A percentile compares a stretch with the other conserved stretches of the same genome.
Evolutionary conservation across 352 stramenopile species (phyloP).

Genomic region (Pythium dissimile): DNA sequence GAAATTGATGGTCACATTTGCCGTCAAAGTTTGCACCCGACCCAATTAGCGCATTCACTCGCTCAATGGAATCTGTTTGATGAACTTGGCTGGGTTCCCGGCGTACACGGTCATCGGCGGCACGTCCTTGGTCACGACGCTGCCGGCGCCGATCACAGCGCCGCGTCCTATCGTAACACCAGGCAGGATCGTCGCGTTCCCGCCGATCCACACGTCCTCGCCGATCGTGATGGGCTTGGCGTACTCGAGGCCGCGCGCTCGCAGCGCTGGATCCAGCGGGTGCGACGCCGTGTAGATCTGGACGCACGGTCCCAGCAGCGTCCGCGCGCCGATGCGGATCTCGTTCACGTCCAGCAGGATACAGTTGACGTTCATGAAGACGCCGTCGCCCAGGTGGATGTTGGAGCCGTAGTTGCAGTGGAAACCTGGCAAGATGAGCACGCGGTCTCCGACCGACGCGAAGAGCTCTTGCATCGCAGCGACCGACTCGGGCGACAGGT

Average conservation of each 20-base stretch:
- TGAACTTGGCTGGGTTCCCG: conserved; percentile 75
- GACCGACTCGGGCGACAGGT: conserved; percentile 23
- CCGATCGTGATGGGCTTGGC: conserved; percentile 73
- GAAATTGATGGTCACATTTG: not conserved
- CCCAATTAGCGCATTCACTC: no score
- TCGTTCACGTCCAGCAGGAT: conserved; percentile 78
- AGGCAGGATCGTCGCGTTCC: conserved; percentile 60
- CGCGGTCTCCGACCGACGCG: conserved; percentile 32
- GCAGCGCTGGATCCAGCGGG: conserved; percentile 47
- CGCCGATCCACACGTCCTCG: conserved; percentile 87
- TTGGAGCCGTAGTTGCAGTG: conserved; percentile 88
- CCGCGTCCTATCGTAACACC: conserved; percentile 64
- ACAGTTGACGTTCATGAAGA: conserved; percentile 91
- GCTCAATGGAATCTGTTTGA: conserved; percentile 72
- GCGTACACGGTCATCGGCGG: conserved; percentile 54
- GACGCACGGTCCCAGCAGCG: conserved; percentile 71
- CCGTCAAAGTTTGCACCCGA: no score
- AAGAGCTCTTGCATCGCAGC: conserved; percentile 36
- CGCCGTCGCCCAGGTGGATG: conserved; percentile 61
- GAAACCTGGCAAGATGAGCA: conserved; percentile 80
- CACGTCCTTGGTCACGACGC: conserved; percentile 80
- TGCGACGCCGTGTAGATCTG: conserved; percentile 82
- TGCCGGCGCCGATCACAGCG: conserved; percentile 68
- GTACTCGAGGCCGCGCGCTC: conserved; percentile 46
- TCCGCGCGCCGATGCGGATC: conserved; percentile 78